A percentile compares a stretch with the other conserved stretches of the same genome.
phyloP scores from a whole-genome alignment of 2,329 filamentous ascomycete genomes.

The Ceratocystis albifundus region DNA sequence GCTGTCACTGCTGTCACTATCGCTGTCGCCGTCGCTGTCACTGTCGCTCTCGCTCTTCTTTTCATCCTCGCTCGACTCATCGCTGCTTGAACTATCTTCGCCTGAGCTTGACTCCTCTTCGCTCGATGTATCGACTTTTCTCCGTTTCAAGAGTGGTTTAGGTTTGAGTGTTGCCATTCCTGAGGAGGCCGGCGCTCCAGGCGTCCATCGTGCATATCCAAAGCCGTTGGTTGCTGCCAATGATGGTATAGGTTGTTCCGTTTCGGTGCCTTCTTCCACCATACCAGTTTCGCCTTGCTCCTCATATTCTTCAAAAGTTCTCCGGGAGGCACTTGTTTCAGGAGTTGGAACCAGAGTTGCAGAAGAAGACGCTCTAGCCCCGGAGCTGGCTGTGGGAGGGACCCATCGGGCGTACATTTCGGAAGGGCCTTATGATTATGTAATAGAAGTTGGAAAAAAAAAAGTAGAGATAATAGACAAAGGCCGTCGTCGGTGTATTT shows the following conservation, averaged over 20 bases:
- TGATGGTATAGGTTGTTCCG: background rate
- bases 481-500: background rate
- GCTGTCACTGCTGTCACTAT: background rate
- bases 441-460: background rate
- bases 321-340: background rate
- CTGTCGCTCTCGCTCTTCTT: background rate
- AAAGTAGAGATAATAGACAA: background rate
- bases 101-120: background rate
- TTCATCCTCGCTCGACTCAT: slow-evolving; percentile 3
- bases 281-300: background rate
- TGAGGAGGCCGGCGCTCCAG: slow-evolving; percentile 8
- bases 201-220: slow-evolving; percentile 23
- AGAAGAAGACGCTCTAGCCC: background rate
- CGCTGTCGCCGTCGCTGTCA: background rate
- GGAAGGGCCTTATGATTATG: background rate
- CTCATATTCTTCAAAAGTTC: background rate
- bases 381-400: slow-evolving; percentile 15
- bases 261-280: background rate
- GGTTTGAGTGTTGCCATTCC: slow-evolving; percentile 2
- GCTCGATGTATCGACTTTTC: slow-evolving; percentile 6
- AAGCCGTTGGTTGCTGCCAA: slow-evolving; percentile 21
- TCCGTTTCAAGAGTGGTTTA: slow-evolving; percentile 7
- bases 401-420: slow-evolving; percentile 22
- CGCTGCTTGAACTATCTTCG: slow-evolving; percentile 8
- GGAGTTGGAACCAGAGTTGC: background rate